phyloP scores from a whole-genome alignment of 2,329 filamentous ascomycete genomes.

The Phoma herbarum region DNA sequence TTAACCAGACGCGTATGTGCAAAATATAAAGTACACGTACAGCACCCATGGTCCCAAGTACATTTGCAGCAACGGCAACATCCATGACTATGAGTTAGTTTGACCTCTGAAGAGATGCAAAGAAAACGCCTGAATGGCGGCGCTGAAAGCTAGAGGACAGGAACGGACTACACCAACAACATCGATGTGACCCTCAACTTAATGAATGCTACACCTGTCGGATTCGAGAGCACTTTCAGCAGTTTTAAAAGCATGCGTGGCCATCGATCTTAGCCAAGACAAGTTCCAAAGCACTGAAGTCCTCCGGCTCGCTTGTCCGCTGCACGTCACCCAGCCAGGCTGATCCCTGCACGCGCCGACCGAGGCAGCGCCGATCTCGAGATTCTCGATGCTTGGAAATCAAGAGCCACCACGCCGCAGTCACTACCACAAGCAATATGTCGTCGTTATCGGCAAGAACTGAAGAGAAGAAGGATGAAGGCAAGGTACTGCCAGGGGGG shows the following conservation, averaged over 20 bases:
- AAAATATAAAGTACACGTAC: slow-evolving; percentile 45
- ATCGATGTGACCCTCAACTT: neutral
- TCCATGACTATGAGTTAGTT: slow-evolving; percentile 56
- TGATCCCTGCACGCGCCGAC: slow-evolving; percentile 23
- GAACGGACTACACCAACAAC: neutral
- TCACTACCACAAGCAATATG: slow-evolving; percentile 27
- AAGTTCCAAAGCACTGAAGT: slow-evolving; percentile 2
- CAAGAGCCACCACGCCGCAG: slow-evolving; percentile 6
- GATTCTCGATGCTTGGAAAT: slow-evolving; percentile 34
- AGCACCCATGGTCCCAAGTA: slow-evolving; percentile 67
- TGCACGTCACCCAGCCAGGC: slow-evolving; percentile 17
- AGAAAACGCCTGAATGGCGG: neutral
- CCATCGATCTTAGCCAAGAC: neutral
- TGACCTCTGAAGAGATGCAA: neutral
- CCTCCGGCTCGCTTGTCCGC: slow-evolving; percentile 11
- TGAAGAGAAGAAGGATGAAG: slow-evolving; percentile 38
- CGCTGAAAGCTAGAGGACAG: neutral
- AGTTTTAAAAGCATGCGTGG: slow-evolving; percentile 5
- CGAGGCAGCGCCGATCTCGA: slow-evolving; percentile 21
- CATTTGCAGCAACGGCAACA: slow-evolving; percentile 64
- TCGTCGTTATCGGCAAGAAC: slow-evolving; percentile 35
- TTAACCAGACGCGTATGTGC: slow-evolving; percentile 13
- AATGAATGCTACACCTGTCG: neutral
- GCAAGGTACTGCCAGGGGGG: slow-evolving; percentile 42
- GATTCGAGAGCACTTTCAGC: neutral